A percentile compares a stretch with the other conserved stretches of the same genome.
Conservation (phyloP, 2,329 filamentous ascomycete species). For the Apiospora phragmitis region DNA sequence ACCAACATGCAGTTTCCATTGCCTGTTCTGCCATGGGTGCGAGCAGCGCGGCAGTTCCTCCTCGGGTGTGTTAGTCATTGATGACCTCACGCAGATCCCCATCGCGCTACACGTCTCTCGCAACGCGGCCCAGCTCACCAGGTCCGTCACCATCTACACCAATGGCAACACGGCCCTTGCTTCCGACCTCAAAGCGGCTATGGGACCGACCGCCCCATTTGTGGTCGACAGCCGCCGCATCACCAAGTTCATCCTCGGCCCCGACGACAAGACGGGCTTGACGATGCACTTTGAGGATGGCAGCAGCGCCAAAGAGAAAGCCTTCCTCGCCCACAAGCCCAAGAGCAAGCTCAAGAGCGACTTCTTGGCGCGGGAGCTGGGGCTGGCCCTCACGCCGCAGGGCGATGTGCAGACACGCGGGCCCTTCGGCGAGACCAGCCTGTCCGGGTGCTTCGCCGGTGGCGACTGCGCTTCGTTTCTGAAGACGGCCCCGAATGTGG, state of each 20-base stretch:
- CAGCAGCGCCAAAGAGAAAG: not conserved
- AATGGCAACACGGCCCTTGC: slow-evolving; percentile 35
- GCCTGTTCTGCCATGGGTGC: slow-evolving; percentile 60
- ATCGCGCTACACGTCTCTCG: slow-evolving; percentile 41
- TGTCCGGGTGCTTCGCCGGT: slow-evolving; percentile 52
- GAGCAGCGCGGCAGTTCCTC: slow-evolving; percentile 51
- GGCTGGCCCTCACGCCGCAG: slow-evolving; percentile 38
- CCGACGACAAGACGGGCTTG: not conserved
- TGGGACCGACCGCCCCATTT: slow-evolving; percentile 14
- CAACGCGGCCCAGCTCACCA: slow-evolving; percentile 44
- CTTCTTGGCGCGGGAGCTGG: slow-evolving; percentile 42
- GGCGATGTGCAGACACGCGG: slow-evolving; percentile 39
- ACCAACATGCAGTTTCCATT: slow-evolving; percentile 48
- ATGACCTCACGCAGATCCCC: slow-evolving; percentile 29
- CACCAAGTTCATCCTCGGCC: not conserved
- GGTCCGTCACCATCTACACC: slow-evolving; percentile 51
- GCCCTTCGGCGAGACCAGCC: slow-evolving; percentile 50
- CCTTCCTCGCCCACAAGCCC: slow-evolving; percentile 33
- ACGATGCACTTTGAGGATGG: not conserved
- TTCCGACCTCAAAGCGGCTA: slow-evolving; percentile 28
- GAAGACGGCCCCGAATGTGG: too few relatives aligned
- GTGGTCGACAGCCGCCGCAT: slow-evolving; percentile 16
- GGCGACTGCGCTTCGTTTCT: slow-evolving; percentile 42
- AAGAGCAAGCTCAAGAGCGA: slow-evolving; percentile 38
- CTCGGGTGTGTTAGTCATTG: slow-evolving; percentile 47